Conservation (phyloP, 2,329 filamentous ascomycete genomes). For the Intubia oerlemansii region DNA sequence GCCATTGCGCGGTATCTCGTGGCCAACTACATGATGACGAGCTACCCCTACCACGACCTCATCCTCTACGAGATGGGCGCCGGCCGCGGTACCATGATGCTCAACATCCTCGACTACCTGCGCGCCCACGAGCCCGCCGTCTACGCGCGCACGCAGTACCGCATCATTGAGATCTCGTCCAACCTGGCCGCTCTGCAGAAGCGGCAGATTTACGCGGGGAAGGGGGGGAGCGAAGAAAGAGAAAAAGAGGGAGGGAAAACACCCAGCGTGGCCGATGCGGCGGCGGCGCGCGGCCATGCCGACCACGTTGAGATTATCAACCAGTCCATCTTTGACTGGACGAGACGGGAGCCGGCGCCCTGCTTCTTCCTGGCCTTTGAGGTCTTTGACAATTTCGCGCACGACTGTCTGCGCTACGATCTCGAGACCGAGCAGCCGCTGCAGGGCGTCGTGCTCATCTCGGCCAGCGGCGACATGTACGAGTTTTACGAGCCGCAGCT, state of each 20-base stretch:
- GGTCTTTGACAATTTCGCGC: conserved; percentile 96
- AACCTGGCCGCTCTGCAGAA: conserved; percentile 60
- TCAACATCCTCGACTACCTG: conserved; percentile 95
- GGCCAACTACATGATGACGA: conserved; percentile 83
- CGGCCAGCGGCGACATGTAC: conserved; percentile 70
- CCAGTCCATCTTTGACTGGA: conserved; percentile 86
- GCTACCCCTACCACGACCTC: conserved; percentile 89
- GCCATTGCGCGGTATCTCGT: conserved; percentile 91
- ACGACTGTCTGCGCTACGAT: conserved; percentile 87
- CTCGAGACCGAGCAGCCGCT: conserved; percentile 57
- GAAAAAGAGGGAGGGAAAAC: too few relatives aligned
- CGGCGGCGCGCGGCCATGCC: conserved; percentile 48
- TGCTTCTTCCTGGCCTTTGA: conserved; percentile 98
- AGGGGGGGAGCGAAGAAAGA: too few relatives aligned
- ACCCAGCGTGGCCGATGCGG: conserved; percentile 1
- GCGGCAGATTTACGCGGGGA: conserved; percentile 29
- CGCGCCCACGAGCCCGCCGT: conserved; percentile 74
- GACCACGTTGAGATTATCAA: conserved; percentile 90
- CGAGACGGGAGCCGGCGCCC: conserved; percentile 65
- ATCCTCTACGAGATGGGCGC: conserved; percentile 99
- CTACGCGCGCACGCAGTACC: conserved; percentile 82
- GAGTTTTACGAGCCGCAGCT: conserved; percentile 74
- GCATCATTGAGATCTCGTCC: conserved; percentile 86
- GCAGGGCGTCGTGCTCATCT: conserved; percentile 76
- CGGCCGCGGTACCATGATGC: conserved; percentile 91